Percentiles rank a stretch among this genome's conserved stretches.
Evolutionary conservation across 73 alveolate species (phyloP).

Genomic region (Halteria grandinella): DNA sequence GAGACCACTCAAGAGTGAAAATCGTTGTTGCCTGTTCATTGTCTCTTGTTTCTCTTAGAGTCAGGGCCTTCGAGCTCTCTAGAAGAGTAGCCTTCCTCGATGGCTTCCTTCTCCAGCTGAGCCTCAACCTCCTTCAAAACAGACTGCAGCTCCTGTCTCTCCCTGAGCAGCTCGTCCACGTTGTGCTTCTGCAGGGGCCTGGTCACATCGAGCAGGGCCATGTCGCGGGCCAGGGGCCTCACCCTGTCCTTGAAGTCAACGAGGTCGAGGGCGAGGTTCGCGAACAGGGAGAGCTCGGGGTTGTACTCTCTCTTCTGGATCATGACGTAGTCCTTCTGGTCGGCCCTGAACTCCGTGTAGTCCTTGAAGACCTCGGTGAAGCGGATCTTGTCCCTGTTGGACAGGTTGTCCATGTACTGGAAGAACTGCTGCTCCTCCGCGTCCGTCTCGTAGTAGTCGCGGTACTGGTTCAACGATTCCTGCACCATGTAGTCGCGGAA

Average conservation of each 20-base stretch:
- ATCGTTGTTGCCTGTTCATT: too few relatives aligned
- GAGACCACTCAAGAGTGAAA: too few relatives aligned
- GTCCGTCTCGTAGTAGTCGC: slow-evolving; percentile 87
- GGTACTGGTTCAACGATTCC: slow-evolving; percentile 71
- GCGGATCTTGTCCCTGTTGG: slow-evolving; percentile 57
- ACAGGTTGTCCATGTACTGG: slow-evolving; percentile 54
- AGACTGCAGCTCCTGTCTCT: too few relatives aligned
- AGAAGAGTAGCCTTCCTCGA: too few relatives aligned
- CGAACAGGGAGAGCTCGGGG: slow-evolving; percentile 66
- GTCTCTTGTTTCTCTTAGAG: too few relatives aligned
- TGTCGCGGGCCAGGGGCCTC: slow-evolving; percentile 59
- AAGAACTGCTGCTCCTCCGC: slow-evolving; percentile 70
- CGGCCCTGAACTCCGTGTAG: slow-evolving; percentile 24
- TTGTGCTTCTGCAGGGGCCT: too few relatives aligned
- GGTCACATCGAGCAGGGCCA: slow-evolving; percentile 51
- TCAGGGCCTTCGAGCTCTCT: too few relatives aligned
- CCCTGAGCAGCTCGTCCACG: too few relatives aligned
- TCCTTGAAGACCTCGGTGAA: slow-evolving; percentile 63
- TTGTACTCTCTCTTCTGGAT: slow-evolving; percentile 63
- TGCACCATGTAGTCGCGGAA: slow-evolving; percentile 65
- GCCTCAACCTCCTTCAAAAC: too few relatives aligned
- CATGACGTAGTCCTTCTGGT: slow-evolving; percentile 26
- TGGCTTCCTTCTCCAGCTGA: too few relatives aligned
- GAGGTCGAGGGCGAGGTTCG: slow-evolving; percentile 59
- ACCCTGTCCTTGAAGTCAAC: slow-evolving; percentile 70